phyloP scores from a whole-genome alignment of 352 stramenopile species.

The Phytophthora cryptogea region DNA sequence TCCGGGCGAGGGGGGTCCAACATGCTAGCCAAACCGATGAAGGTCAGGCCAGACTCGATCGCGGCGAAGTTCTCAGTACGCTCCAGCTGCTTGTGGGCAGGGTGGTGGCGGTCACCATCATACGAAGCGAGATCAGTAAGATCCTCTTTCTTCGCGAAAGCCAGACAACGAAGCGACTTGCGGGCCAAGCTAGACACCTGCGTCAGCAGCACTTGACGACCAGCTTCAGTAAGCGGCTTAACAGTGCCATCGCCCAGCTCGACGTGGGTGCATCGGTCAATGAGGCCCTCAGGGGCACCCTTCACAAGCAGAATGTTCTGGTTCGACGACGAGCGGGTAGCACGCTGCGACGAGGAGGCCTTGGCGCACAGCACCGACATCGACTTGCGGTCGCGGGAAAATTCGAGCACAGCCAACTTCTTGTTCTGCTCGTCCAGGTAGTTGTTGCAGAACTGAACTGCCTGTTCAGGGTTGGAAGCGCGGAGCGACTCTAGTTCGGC shows the following conservation, averaged over 20 bases:
- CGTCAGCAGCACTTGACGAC: constrained; percentile 86
- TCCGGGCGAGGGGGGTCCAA: constrained; percentile 98
- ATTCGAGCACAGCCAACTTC: constrained; percentile 95
- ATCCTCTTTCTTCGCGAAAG: constrained; percentile 96
- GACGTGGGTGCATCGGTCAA: constrained; percentile 95
- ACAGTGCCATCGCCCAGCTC: constrained; percentile 93
- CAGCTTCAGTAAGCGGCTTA: constrained; percentile 90
- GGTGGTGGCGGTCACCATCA: constrained; percentile 85
- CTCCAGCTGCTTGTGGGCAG: constrained; percentile 82
- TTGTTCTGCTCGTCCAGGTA: constrained; percentile 83
- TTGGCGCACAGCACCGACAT: constrained; percentile 96
- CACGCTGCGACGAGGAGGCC: constrained; percentile 35
- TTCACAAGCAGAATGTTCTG: constrained; percentile 98
- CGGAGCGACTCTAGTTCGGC: constrained; percentile 64
- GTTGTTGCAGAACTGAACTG: constrained; percentile 86
- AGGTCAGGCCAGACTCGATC: constrained; percentile 97
- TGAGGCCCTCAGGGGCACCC: constrained; percentile 96
- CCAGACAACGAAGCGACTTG: constrained; percentile 95
- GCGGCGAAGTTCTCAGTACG: constrained; percentile 89
- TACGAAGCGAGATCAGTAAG: constrained; percentile 82
- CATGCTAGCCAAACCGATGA: constrained; percentile 98
- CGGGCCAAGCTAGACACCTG: constrained; percentile 93
- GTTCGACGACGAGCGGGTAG: constrained; percentile 68
- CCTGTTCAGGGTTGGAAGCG: constrained; percentile 64
- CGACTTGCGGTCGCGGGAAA: constrained; percentile 97